Percentiles rank a stretch among this genome's conserved stretches.
Evolutionary conservation across 176 grass and related monocot genomes (phyloP).

Genomic region (maize (Zea mays)): DNA sequence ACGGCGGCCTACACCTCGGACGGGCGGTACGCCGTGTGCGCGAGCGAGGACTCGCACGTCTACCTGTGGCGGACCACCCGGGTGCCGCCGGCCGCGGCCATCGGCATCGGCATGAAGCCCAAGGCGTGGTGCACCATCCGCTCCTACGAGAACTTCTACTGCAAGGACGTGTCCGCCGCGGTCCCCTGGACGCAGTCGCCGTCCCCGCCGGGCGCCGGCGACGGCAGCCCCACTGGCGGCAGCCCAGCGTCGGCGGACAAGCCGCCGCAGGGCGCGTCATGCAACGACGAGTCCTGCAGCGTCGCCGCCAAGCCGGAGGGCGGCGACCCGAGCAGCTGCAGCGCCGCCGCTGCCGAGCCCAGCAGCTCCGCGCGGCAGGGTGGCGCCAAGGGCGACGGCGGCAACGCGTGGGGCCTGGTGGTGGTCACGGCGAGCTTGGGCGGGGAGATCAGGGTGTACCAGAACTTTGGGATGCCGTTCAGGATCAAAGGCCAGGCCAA

Average conservation of each 20-base stretch:
- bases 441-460: constrained; percentile 84
- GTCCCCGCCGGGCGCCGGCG: constrained; percentile 3
- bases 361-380: not conserved
- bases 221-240: not conserved
- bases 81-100: constrained; percentile 27
- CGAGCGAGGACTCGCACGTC: constrained; percentile 93
- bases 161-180: constrained; percentile 90
- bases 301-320: constrained; percentile 24
- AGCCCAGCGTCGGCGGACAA: constrained; percentile 15
- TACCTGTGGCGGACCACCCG: constrained; percentile 53
- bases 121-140: constrained; percentile 68
- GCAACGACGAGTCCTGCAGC: constrained; percentile 53
- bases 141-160: constrained; percentile 93
- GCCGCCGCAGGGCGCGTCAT: constrained; percentile 1
- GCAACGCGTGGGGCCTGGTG: constrained; percentile 78
- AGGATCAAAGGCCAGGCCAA: constrained; percentile 57
- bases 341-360: not conserved
- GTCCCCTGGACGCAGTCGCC: constrained; percentile 47
- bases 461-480: constrained; percentile 87
- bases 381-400: constrained; percentile 25
- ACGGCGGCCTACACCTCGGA: constrained; percentile 73
- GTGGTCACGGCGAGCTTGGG: constrained; percentile 72
- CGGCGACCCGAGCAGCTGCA: constrained; percentile 10
- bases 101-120: constrained; percentile 53
- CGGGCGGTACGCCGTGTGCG: constrained; percentile 65